A percentile compares a stretch with the other conserved stretches of the same genome.
Conservation (phyloP, 805 yeast genomes). For the Zygoascus bituminiphila region DNA sequence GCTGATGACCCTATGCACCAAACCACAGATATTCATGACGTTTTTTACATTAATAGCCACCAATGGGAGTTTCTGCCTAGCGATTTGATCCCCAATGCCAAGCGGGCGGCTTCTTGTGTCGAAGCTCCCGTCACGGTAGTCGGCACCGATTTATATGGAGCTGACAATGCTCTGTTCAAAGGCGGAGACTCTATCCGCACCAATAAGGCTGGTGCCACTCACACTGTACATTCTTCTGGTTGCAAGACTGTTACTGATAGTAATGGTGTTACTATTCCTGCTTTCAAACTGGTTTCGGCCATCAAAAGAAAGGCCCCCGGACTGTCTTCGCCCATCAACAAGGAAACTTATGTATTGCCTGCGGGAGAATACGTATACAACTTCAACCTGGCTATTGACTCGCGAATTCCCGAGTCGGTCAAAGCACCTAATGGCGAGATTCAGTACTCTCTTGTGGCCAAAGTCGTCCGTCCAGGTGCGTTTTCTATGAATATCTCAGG, state of each 20-base stretch:
- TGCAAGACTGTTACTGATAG: constrained; percentile 1
- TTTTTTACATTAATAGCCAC: constrained; percentile 25
- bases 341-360: constrained; percentile 42
- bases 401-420: constrained; percentile 73
- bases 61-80: constrained; percentile 29
- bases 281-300: not conserved
- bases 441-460: constrained; percentile 57
- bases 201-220: constrained; percentile 5
- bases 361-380: constrained; percentile 91
- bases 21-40: constrained; percentile 26
- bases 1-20: constrained; percentile 22
- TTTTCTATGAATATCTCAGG: constrained; percentile 72
- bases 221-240: constrained; percentile 7
- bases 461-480: constrained; percentile 72
- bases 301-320: not conserved
- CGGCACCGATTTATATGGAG: constrained; percentile 27
- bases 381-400: constrained; percentile 80
- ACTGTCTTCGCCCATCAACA: constrained; percentile 3
- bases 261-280: not conserved
- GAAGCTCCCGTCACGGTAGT: constrained; percentile 23
- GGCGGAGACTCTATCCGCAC: not conserved
- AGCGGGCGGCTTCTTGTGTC: constrained; percentile 8
- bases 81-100: constrained; percentile 8
- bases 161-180: constrained; percentile 23
- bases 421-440: constrained; percentile 76